Base-by-base conservation (phyloP, 352 stramenopile species). In the Thraustochytrium aureum region DNA sequence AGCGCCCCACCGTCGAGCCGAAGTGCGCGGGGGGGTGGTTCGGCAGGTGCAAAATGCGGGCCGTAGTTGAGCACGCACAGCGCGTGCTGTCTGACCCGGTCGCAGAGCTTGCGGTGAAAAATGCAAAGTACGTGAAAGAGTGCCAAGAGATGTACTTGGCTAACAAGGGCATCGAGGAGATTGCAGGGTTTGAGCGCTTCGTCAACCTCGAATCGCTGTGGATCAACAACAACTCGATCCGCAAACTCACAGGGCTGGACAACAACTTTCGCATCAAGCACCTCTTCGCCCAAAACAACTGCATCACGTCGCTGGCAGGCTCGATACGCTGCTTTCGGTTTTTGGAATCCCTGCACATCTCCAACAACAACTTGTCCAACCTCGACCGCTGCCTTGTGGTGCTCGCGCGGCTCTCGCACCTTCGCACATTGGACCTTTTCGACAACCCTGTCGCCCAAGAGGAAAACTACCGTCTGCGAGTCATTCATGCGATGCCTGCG, bases 111-210 rank as follows among this genome's bases (percentile, higher is more conserved):
- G 88, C 90, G 22, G 87, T 93, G 72, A 91, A 92, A 56, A 95
- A 95, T 75, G 89, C 89, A 86, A 95, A 95, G 72, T 94, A 93
- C 83, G 88, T 95, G 39, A 94, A 94, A 75, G 90, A 89, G 82
- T 95, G 90, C 84, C 92, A 87, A 5, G 91, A 96, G 82, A 65
- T 96, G 54, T 91, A 94, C 82, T 81, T 96, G 66, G 86, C 88
- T 2, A 87, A 90, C 64, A 90, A 90, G 42, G 82, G 84, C 33
- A 94, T 95, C 83, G 87, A 92, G 30, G 86, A 89, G 74, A 76
- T 96, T 52, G 89, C 85, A 10, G 87, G 92, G 66, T 94, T 95
- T 65, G 90, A 95, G 14, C 83, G 82, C 1, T 95, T 96, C 69
- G 89, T 93, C 32, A 95, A 93, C 74, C 84, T 96, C 4, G 91